Evolutionary conservation across 1,139 yeast genomes (phyloP).

Genomic region (Pneumocystis sp.): DNA sequence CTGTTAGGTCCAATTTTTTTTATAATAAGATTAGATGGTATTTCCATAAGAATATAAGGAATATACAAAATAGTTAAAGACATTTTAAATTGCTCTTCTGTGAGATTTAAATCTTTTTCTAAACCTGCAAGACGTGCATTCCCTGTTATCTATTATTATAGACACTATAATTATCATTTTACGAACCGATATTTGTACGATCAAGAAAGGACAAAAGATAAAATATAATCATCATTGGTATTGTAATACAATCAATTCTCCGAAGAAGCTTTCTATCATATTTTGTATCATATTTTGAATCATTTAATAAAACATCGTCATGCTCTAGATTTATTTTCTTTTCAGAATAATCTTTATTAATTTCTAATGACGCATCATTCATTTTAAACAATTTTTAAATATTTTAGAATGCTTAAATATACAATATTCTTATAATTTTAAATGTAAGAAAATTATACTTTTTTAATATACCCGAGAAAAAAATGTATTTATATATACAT

Average conservation of each 20-base stretch:
- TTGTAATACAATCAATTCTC: neutral
- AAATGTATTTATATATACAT: too few relatives aligned
- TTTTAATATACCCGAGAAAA: too few relatives aligned
- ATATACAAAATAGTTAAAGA: slow-evolving; percentile 51
- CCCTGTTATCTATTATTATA: slow-evolving; percentile 22
- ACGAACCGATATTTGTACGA: slow-evolving; percentile 36
- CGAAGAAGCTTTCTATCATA: neutral
- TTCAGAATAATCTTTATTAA: too few relatives aligned
- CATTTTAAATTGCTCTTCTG: slow-evolving; percentile 46
- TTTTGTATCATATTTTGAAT: neutral
- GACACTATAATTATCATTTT: slow-evolving; percentile 18
- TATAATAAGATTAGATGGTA: slow-evolving; percentile 47
- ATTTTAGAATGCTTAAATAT: too few relatives aligned
- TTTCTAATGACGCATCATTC: too few relatives aligned
- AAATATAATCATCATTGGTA: neutral
- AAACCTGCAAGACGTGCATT: slow-evolving; percentile 60
- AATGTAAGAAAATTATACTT: too few relatives aligned
- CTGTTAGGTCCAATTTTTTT: slow-evolving; percentile 48
- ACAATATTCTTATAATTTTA: too few relatives aligned
- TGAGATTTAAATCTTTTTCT: slow-evolving; percentile 35
- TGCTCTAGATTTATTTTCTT: too few relatives aligned
- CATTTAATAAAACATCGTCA: neutral
- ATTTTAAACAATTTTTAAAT: too few relatives aligned
- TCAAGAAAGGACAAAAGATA: neutral
- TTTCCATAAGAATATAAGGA: slow-evolving; percentile 53